phyloP scores from a whole-genome alignment of 2,329 filamentous ascomycete genomes.

The Microdochium nivale region DNA sequence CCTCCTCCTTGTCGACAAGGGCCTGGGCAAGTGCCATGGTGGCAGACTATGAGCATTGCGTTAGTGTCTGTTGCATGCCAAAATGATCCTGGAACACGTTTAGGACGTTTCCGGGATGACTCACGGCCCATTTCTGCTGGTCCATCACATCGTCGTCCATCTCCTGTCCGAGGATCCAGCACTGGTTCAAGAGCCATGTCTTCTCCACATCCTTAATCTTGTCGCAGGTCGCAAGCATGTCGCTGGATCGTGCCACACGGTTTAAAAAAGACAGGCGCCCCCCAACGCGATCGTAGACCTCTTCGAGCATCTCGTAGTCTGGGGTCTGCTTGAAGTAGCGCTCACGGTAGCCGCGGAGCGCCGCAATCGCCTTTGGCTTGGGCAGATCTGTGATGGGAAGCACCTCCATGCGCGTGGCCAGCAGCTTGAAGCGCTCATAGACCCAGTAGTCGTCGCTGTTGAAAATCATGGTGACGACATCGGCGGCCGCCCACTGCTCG shows the following conservation, averaged over 20 bases:
- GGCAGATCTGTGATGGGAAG: conserved; percentile 77
- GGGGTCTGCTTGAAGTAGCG: conserved; percentile 64
- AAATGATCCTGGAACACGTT: background rate
- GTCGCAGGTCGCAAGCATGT: conserved; percentile 76
- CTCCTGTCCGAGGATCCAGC: conserved; percentile 64
- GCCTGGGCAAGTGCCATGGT: conserved; percentile 90
- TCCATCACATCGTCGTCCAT: conserved; percentile 99
- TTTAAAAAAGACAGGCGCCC: conserved; percentile 83
- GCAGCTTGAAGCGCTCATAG: conserved; percentile 86
- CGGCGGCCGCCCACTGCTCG: conserved; percentile 91
- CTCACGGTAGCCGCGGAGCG: conserved; percentile 70
- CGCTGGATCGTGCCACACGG: conserved; percentile 73
- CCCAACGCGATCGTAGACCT: conserved; percentile 80
- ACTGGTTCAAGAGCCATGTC: conserved; percentile 73
- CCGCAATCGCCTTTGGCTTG: conserved; percentile 67
- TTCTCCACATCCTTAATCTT: conserved; percentile 63
- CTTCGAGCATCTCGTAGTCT: conserved; percentile 48
- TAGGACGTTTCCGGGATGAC: conserved; percentile 21
- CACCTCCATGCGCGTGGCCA: conserved; percentile 91
- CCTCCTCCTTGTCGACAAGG: conserved; percentile 72
- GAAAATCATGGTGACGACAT: conserved; percentile 85
- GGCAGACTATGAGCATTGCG: conserved; percentile 49
- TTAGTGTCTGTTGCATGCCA: background rate
- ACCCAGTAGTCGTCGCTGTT: conserved; percentile 99
- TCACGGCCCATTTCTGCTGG: conserved; percentile 87